Percentiles rank a stretch among this genome's conserved stretches.
These are phyloP conservation scores for Trichophyton verrucosum DNA, from an alignment of 2,329 filamentous ascomycete species.

Conservation along the genomic window DNA sequence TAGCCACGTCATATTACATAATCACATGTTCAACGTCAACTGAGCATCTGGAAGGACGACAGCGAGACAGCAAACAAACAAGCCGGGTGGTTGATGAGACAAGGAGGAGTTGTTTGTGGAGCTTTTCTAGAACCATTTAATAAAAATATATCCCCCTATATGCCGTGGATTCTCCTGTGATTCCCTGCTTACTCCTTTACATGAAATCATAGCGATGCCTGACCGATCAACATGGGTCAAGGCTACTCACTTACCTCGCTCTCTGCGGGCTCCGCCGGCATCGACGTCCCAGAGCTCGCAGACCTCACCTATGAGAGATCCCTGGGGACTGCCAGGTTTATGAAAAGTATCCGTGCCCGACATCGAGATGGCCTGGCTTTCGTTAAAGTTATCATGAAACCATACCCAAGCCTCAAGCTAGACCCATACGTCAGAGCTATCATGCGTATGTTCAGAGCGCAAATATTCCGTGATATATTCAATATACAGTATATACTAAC, in stretches of 20 bases:
- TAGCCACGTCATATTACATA: neutral
- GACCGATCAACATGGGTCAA: constrained; percentile 65
- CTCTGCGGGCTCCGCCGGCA: constrained; percentile 80
- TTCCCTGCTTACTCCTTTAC: neutral
- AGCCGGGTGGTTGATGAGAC: no score
- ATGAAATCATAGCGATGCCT: constrained; percentile 3
- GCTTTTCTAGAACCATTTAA: neutral
- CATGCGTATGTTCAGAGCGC: constrained; percentile 44
- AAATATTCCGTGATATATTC: neutral
- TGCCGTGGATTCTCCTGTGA: neutral
- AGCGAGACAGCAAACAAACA: neutral
- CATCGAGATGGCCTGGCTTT: constrained; percentile 85
- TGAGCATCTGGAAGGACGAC: neutral
- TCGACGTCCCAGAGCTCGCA: constrained; percentile 82
- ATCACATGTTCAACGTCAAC: neutral
- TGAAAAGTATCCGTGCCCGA: constrained; percentile 88
- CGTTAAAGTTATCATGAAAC: constrained; percentile 90
- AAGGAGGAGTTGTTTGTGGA: neutral
- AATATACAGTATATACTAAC: neutral
- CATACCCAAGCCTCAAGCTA: constrained; percentile 68
- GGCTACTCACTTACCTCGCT: constrained; percentile 89
- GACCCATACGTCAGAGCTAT: constrained; percentile 67
- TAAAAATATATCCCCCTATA: neutral
- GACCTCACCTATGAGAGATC: constrained; percentile 88
- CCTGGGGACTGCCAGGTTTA: constrained; percentile 81